Conservation (phyloP, 345 rosid species). For the Arabidopsis thaliana region DNA sequence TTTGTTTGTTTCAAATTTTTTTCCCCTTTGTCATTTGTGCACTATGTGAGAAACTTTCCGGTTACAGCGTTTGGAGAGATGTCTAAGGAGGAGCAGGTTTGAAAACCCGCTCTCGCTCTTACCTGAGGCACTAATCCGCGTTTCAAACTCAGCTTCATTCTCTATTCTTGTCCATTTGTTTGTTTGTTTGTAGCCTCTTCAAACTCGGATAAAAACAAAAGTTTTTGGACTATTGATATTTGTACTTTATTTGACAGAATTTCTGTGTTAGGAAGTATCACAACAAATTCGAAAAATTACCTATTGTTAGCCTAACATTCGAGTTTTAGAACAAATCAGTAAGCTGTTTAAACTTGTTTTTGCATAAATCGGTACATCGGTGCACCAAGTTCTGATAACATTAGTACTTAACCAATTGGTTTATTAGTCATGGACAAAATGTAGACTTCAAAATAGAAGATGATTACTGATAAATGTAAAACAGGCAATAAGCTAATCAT, state of each 20-base stretch:
- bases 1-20: slow-evolving; percentile 24
- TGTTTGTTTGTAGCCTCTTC: slow-evolving; percentile 12
- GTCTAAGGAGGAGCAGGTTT: not conserved
- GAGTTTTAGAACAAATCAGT: not conserved
- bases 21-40: not conserved
- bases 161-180: slow-evolving; percentile 8
- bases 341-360: too few species aligned
- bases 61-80: slow-evolving; percentile 6
- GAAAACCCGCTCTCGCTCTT: not conserved
- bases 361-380: too few species aligned
- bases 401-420: too few species aligned
- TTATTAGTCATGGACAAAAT: too few species aligned
- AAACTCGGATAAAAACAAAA: not conserved
- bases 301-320: not conserved
- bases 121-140: not conserved
- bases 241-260: not conserved
- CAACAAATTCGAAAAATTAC: not conserved
- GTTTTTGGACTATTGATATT: slow-evolving; percentile 19
- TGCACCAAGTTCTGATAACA: too few species aligned
- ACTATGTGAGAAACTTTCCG: slow-evolving; percentile 5
- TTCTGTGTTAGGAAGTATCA: not conserved
- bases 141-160: not conserved
- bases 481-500: too few species aligned
- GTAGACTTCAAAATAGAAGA: too few species aligned
- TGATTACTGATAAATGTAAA: too few species aligned